phyloP scores from a whole-genome alignment of 2,329 filamentous ascomycete species.

The Xylogone sp. region DNA sequence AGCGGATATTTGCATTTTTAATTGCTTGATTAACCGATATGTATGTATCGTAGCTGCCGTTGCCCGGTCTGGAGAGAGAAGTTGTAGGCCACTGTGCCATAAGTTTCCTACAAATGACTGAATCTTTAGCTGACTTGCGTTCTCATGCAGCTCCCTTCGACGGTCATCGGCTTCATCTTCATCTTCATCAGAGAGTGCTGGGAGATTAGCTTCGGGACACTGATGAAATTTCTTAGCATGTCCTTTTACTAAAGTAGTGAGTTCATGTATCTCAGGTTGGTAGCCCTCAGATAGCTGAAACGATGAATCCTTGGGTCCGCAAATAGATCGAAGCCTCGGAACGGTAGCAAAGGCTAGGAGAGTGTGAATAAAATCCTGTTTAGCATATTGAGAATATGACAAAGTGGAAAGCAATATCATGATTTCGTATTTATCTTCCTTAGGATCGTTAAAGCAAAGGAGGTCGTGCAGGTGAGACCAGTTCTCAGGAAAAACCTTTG shows the following conservation, averaged over 20 bases:
- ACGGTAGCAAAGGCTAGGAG: slow-evolving; percentile 27
- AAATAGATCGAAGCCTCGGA: slow-evolving; percentile 8
- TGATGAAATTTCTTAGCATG: background rate
- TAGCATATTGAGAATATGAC: slow-evolving; percentile 16
- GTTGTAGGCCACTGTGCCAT: slow-evolving; percentile 3
- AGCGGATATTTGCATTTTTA: background rate
- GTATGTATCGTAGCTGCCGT: background rate
- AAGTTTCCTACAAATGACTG: slow-evolving; percentile 1
- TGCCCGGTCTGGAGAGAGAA: background rate
- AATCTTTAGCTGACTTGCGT: background rate
- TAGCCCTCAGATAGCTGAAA: slow-evolving; percentile 15
- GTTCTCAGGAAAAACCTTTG: slow-evolving; percentile 10
- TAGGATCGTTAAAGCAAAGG: slow-evolving; percentile 7
- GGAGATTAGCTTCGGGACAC: slow-evolving; percentile 4
- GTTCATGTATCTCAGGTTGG: background rate
- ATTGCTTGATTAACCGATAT: slow-evolving; percentile 3
- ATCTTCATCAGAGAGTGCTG: slow-evolving; percentile 1
- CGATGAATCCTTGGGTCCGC: slow-evolving; percentile 1
- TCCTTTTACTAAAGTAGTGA: background rate
- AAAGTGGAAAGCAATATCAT: slow-evolving; percentile 26
- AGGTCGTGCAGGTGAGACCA: slow-evolving; percentile 21
- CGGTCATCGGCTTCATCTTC: background rate
- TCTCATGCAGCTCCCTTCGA: background rate
- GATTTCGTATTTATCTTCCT: slow-evolving; percentile 20
- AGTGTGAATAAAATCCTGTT: slow-evolving; percentile 21